A percentile compares a stretch with the other conserved stretches of the same genome.
These are phyloP conservation scores for Populus trichocarpa DNA, from an alignment of 441 rosid genomes.

Conservation along the genomic window DNA sequence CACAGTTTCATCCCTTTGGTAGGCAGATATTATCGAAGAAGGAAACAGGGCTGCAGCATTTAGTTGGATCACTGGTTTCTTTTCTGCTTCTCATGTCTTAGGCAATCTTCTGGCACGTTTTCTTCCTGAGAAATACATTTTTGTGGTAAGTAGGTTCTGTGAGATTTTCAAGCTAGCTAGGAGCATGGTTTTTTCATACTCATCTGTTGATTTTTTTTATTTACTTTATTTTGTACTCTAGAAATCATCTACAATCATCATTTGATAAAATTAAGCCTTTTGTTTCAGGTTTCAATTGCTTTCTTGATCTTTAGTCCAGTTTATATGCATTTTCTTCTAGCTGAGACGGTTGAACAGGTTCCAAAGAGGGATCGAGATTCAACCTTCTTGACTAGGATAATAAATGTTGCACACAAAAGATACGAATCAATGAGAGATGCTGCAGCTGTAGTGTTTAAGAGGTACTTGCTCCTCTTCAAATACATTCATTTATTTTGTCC, in stretches of 20 bases:
- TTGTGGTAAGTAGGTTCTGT: slow-evolving; percentile 31
- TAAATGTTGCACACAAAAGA: slow-evolving; percentile 27
- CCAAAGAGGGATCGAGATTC: slow-evolving; percentile 31
- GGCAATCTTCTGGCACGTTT: slow-evolving; percentile 51
- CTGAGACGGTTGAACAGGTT: slow-evolving; percentile 32
- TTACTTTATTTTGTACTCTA: no score
- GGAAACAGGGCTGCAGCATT: slow-evolving; percentile 46
- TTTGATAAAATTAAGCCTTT: background rate
- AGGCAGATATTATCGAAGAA: slow-evolving; percentile 46
- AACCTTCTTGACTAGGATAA: slow-evolving; percentile 22
- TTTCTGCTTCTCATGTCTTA: slow-evolving; percentile 50
- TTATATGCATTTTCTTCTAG: slow-evolving; percentile 47
- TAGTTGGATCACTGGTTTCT: slow-evolving; percentile 58
- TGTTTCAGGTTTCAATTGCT: slow-evolving; percentile 41
- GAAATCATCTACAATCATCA: background rate
- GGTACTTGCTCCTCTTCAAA: slow-evolving; percentile 25
- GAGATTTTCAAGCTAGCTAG: background rate
- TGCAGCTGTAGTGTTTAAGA: slow-evolving; percentile 36
- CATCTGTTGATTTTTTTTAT: background rate
- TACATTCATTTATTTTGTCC: background rate
- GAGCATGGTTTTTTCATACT: background rate
- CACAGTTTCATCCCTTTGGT: slow-evolving; percentile 16
- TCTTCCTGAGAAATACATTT: slow-evolving; percentile 46
- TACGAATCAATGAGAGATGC: slow-evolving; percentile 50
- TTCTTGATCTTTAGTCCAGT: slow-evolving; percentile 40